Evolutionary conservation across 192 early-diverging fungal species (phyloP).

Genomic region (Chytriomyces hyalinus): DNA sequence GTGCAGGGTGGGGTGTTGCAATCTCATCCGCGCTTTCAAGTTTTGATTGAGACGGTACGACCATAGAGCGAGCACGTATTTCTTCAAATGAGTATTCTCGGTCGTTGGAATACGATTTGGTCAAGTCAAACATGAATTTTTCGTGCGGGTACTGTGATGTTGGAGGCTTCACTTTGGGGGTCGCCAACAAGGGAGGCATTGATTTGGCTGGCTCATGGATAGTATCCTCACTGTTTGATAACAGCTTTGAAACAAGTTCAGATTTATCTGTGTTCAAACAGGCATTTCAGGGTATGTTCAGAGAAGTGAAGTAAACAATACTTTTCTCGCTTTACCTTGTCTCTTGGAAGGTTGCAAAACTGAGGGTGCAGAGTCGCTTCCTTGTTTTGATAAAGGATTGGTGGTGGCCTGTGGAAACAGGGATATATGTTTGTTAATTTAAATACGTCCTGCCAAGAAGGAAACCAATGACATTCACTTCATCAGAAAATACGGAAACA

Average conservation of each 20-base stretch:
- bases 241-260: neutral
- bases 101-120: slow-evolving; percentile 5
- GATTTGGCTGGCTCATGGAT: neutral
- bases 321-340: neutral
- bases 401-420: neutral
- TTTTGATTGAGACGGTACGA: too few species aligned
- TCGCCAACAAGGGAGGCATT: neutral
- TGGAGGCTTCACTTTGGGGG: neutral
- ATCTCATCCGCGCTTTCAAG: too few species aligned
- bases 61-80: slow-evolving; percentile 19
- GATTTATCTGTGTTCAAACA: neutral
- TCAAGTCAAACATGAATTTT: slow-evolving; percentile 1
- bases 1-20: too few species aligned
- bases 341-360: neutral
- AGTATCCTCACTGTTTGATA: neutral
- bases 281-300: neutral
- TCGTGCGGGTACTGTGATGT: neutral
- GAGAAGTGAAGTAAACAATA: neutral
- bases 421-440: slow-evolving; percentile 20
- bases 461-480: too few species aligned
- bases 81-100: slow-evolving; percentile 50
- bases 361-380: neutral
- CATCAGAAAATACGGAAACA: too few species aligned
- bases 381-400: neutral
- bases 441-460: too few species aligned